Conservation (phyloP, 2,329 filamentous ascomycete species). For the Monosporascus sp. region DNA sequence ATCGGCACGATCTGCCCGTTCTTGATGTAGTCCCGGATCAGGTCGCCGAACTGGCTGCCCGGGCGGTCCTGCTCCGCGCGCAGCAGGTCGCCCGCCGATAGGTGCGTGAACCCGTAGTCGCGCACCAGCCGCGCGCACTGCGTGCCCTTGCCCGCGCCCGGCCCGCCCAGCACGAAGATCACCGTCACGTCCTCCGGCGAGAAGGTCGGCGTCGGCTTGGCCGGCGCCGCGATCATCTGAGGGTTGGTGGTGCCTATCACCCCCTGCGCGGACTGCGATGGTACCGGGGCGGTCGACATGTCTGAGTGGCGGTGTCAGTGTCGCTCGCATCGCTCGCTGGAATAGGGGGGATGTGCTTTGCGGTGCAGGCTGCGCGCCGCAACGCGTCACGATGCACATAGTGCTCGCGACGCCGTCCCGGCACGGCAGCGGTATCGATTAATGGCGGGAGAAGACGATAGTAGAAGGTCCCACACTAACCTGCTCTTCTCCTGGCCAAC, state of each 20-base stretch:
- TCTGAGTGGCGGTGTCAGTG: too few relatives aligned
- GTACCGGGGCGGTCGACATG: neutral
- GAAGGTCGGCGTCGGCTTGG: constrained; percentile 61
- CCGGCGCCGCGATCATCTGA: constrained; percentile 31
- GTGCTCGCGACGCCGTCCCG: neutral
- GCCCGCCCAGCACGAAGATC: constrained; percentile 92
- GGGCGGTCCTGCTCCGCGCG: constrained; percentile 87
- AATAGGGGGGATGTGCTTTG: too few relatives aligned
- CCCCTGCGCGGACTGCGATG: neutral
- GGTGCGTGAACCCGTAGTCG: constrained; percentile 86
- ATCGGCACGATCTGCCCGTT: constrained; percentile 97
- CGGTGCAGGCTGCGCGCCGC: too few relatives aligned
- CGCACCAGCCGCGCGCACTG: constrained; percentile 85
- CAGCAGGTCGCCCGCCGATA: constrained; percentile 88
- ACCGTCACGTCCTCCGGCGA: constrained; percentile 75
- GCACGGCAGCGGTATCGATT: neutral
- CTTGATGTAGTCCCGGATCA: constrained; percentile 91
- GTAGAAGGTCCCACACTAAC: constrained; percentile 29
- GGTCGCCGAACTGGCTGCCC: constrained; percentile 81
- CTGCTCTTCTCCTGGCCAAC: constrained; percentile 44
- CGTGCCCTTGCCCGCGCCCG: constrained; percentile 93
- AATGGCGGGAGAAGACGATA: neutral
- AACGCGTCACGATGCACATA: too few relatives aligned
- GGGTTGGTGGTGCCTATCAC: too few relatives aligned
- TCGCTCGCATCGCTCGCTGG: too few relatives aligned